Evolutionary conservation across 2,329 filamentous ascomycete genomes (phyloP), one percentile per base, ranked within the genome.

Genomic region (Trichoderma citrinoviride): DNA sequence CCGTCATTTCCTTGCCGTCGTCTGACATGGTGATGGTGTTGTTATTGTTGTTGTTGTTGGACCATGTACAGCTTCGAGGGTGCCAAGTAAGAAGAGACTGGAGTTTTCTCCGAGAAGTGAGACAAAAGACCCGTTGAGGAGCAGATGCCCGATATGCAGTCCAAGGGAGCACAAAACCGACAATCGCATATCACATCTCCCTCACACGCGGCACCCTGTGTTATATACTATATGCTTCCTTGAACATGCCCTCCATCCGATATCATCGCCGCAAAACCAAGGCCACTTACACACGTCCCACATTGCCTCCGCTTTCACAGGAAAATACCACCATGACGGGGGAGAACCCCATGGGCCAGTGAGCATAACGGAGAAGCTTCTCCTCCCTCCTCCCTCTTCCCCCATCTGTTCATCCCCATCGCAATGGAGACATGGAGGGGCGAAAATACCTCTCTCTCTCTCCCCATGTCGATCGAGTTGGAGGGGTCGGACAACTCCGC

Each of bases 1-100:
- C 72, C 8, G 68, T 69, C 65, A 76, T 77, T 44, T 73, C 72
- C 7, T 71, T 62, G 52, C 66, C 66, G 65, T 58, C 62, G 65
- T 67, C 54, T 33, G 56, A 66, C 58, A 58, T 66, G 47, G 12
- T 56, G 47, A 29, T 49, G 40, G 23, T 54, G 47, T 25, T 41
- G 33, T 10, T 44, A 19, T 14, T 54, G 40, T 25, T 44, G 47
- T 25, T 29, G 29, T 10, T 61, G 17, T 23, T 53, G 37, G 43
- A 52, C 37, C n/a, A 44, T 27, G 57, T 29, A 61, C 37, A 44
- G 40, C 41, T 53, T 54, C 49, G 19, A 41, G 8, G 10, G 23
- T 15, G 40, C 40, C 12, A 27, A 15, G 3, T 17, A 29, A 37
- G 4, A 23, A 62, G 41, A 15, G 43, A 21, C 6, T 44, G n/a